Evolutionary conservation across 2,329 filamentous ascomycete species (phyloP), one percentile per base, ranked within the genome.

Genomic region (Lachnellula occidentalis): DNA sequence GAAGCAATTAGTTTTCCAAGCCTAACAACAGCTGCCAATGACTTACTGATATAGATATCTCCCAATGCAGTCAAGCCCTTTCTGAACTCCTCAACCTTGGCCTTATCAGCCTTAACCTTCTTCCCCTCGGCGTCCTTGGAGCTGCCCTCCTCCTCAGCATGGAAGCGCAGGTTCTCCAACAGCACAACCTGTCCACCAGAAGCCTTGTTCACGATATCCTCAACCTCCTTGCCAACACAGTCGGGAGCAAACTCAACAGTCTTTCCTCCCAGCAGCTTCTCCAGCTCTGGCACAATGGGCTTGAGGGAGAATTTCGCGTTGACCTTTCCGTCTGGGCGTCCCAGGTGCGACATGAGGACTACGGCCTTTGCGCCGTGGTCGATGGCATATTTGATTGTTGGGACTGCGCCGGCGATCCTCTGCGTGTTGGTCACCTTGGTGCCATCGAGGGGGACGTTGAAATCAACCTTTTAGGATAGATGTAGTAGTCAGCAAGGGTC

Each of bases 41-140:
- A 77, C 90, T 75, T 71, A 95, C 90, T 99, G 83, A 99, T 86
- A 78, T 90, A 99, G 68, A 99, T 79, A 70, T 99, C 94, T 66
- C 94, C 94, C 59, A 99, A 83, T 60, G 89, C 88, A 71, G 95
- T 99, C 72, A 99, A 77, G 45, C 89, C 90, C 81, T 95, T 94
- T 73, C 95, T 85, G 84, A 99, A 99, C 75, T 90, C 85, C 54
- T 88, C 89, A 42, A 99, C 91, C 75, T 90, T 86, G 61, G 79
- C 87, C 81, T 95, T 94, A 75, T 96, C 92, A 60, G 94, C 94
- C 85, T 97, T 99, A 74, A 86, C 85, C 82, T 99, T 99, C 78
- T 96, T 96, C 69, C 92, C 94, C 51, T 92, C 87, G 57, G 83
- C 86, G 73, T 96, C 92, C 81, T 96, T 96, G 72, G 81, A 87